phyloP scores from a whole-genome alignment of 2,329 filamentous ascomycete species.

The Biscogniauxia sp. region DNA sequence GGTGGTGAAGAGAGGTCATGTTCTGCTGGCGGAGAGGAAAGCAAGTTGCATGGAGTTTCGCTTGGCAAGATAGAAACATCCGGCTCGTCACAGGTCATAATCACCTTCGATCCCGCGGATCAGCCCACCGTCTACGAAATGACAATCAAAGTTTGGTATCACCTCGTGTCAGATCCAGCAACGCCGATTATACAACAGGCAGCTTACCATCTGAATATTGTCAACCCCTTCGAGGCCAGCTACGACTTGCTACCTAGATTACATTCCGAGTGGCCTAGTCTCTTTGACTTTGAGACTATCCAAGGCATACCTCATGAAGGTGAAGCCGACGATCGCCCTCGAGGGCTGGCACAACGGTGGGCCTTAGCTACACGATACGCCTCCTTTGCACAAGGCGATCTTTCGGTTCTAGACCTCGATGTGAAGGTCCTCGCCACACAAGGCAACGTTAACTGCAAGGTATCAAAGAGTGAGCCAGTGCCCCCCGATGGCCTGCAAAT shows the following conservation, averaged over 20 bases:
- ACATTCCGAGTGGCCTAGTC: constrained; percentile 81
- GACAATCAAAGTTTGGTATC: constrained; percentile 72
- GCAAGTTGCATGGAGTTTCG: constrained; percentile 40
- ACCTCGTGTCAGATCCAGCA: constrained; percentile 73
- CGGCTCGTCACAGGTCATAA: constrained; percentile 40
- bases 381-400: constrained; percentile 73
- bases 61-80: constrained; percentile 49
- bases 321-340: constrained; percentile 29
- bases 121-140: constrained; percentile 61
- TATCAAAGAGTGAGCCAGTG: constrained; percentile 38
- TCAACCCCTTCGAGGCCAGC: constrained; percentile 85
- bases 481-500: constrained; percentile 49
- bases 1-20: constrained; percentile 35
- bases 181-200: constrained; percentile 77
- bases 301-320: constrained; percentile 35
- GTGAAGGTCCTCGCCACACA: constrained; percentile 59
- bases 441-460: constrained; percentile 60
- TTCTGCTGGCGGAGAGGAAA: constrained; percentile 38
- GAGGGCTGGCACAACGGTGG: constrained; percentile 79
- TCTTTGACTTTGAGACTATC: constrained; percentile 65
- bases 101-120: constrained; percentile 51
- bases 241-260: constrained; percentile 83
- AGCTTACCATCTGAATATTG: constrained; percentile 67
- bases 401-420: constrained; percentile 62
- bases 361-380: constrained; percentile 69